Percentiles rank a stretch among this genome's conserved stretches.
Evolutionary conservation across 352 stramenopile species (phyloP).

Genomic region (Phytopythium oedochilum): DNA sequence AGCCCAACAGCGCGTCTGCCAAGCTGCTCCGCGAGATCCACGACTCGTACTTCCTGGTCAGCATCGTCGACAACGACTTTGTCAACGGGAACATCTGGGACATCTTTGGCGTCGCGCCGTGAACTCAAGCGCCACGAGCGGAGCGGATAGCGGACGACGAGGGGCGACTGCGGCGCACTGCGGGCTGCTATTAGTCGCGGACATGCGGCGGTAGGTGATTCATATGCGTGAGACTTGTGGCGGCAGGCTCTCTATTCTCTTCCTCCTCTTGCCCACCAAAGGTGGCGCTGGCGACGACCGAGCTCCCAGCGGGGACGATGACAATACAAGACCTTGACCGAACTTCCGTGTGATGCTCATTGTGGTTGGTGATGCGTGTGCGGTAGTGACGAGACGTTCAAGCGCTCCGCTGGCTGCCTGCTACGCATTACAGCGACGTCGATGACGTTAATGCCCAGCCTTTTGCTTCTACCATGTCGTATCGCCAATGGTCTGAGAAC

Average conservation of each 20-base stretch:
- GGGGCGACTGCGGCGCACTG: too few species aligned
- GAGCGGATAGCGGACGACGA: too few species aligned
- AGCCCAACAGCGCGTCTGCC: slow-evolving; percentile 84
- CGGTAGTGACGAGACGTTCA: too few species aligned
- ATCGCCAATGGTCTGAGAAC: too few species aligned
- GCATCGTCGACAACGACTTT: slow-evolving; percentile 99
- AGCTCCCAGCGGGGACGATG: slow-evolving; percentile 2
- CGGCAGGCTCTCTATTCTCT: slow-evolving; percentile 4
- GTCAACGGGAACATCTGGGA: slow-evolving; percentile 85
- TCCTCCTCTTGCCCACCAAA: background rate
- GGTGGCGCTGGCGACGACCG: background rate
- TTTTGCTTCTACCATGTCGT: too few species aligned
- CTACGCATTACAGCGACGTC: too few species aligned
- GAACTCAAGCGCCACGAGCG: too few species aligned
- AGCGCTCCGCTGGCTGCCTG: too few species aligned
- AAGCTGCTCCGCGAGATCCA: slow-evolving; percentile 94
- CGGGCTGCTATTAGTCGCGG: background rate
- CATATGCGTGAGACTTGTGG: background rate
- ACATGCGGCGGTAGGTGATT: background rate
- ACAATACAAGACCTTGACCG: too few species aligned
- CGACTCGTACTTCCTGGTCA: slow-evolving; percentile 97
- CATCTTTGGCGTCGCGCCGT: slow-evolving; percentile 35
- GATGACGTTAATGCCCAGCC: too few species aligned
- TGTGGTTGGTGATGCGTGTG: too few species aligned
- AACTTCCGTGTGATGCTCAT: too few species aligned